A percentile compares a stretch with the other conserved stretches of the same genome.
phyloP scores from a whole-genome alignment of 1,139 yeast species.

The Yamadazyma sp. region DNA sequence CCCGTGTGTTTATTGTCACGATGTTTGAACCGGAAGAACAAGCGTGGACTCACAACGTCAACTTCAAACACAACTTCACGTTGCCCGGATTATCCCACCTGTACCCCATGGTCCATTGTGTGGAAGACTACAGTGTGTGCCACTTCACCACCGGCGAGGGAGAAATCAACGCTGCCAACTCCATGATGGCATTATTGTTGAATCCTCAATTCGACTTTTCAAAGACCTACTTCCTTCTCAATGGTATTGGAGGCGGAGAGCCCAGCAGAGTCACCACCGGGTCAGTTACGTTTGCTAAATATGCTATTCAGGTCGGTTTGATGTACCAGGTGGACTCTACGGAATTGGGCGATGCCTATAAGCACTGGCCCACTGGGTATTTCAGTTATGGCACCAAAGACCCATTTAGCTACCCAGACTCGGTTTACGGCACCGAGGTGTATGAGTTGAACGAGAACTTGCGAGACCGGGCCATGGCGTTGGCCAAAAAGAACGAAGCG shows the following conservation, averaged over 20 bases:
- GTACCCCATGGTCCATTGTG: conserved; percentile 58
- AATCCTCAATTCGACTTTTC: conserved; percentile 57
- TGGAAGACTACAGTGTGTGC: conserved; percentile 53
- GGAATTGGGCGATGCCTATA: conserved; percentile 47
- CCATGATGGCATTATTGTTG: conserved; percentile 55
- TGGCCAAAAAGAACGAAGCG: conserved; percentile 43
- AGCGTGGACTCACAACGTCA: conserved; percentile 51
- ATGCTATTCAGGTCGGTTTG: conserved; percentile 61
- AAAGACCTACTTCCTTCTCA: conserved; percentile 59
- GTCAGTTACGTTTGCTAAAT: conserved; percentile 60
- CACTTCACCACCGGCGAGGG: conserved; percentile 70
- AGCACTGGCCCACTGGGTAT: conserved; percentile 63
- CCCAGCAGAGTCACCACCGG: conserved; percentile 52
- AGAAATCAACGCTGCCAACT: conserved; percentile 65
- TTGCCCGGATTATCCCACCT: conserved; percentile 66
- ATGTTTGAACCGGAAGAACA: conserved; percentile 57
- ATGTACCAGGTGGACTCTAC: conserved; percentile 54
- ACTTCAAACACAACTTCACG: conserved; percentile 52
- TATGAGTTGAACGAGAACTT: conserved; percentile 61
- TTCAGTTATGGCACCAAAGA: conserved; percentile 54
- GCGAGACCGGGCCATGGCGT: conserved; percentile 56
- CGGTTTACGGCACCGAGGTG: conserved; percentile 64
- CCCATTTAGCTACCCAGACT: conserved; percentile 53
- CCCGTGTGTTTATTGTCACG: conserved; percentile 55
- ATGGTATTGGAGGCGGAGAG: conserved; percentile 69